Evolutionary conservation across 2,329 filamentous ascomycete species (phyloP), one percentile per base, ranked within the genome.

Genomic region (Diaporthe citrichinensis): DNA sequence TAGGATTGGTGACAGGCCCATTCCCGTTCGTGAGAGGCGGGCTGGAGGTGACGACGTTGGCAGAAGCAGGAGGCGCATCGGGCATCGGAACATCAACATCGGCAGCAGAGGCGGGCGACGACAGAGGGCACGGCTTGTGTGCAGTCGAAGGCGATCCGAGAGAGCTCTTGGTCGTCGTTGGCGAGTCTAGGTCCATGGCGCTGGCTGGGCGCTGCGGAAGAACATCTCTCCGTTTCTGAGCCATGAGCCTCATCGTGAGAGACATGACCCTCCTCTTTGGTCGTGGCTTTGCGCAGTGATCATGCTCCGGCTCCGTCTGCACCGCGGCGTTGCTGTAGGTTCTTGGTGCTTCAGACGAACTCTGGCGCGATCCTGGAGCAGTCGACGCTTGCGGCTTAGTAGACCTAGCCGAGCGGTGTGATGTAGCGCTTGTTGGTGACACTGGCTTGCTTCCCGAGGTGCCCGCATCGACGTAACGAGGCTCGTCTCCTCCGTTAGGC

Each of bases 381-480:
- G 77, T 74, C 3, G 85, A 84, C 3, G 81, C 80, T 6, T 79
- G 82, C n/a, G 78, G 76, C 69, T 83, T 83, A 39, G 79, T 78
- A 2, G 78, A 75, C 36, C 81, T 80, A 3, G 78, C 67, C 0
- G 84, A 79, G 15, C 81, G 82, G 0, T 86, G 85, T 0, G 87
- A 89, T 3, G 80, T 79, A 2, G 82, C 82, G 55, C 85, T 87
- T 2, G 84, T 80, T 0, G 90, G 90, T 0, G 90, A 91, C 0
- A 84, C 86, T 0, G 89, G 89, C 76, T 90, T 88, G 80, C 89
- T 89, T 75, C 88, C 84, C 2, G 87, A 88, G 12, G 89, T 90
- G 14, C 86, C 87, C 4, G 87, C 86, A 79, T 92, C 89, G 0
- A 89, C 86, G 74, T 91, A 91, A 7, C 84, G 84, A 14, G 82